phyloP scores from a whole-genome alignment of 1,139 yeast species.

The Lodderomyces pseudojiufengensis region DNA sequence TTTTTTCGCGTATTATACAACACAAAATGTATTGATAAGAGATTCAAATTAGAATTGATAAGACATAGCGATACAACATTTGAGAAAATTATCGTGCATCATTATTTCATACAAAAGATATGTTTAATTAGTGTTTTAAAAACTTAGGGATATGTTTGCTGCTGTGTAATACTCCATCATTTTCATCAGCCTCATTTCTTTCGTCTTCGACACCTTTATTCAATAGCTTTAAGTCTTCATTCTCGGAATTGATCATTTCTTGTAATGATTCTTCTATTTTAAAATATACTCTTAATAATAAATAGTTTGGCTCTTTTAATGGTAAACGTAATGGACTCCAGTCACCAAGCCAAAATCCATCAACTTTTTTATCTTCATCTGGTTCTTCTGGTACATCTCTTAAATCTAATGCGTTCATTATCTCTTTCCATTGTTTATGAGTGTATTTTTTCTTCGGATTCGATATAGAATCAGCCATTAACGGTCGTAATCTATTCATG shows the following conservation, averaged over 20 bases:
- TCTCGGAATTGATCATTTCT: constrained; percentile 17
- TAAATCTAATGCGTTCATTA: constrained; percentile 15
- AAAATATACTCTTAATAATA: constrained; percentile 44
- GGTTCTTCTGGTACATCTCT: constrained; percentile 1
- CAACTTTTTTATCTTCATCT: background rate
- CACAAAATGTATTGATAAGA: too few species aligned
- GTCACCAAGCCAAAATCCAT: constrained; percentile 51
- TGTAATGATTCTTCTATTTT: constrained; percentile 22
- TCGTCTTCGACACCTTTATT: background rate
- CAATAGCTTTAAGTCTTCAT: constrained; percentile 10
- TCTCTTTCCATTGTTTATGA: constrained; percentile 31
- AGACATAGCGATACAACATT: too few species aligned
- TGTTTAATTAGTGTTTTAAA: too few species aligned
- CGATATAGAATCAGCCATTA: constrained; percentile 31
- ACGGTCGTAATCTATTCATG: constrained; percentile 23
- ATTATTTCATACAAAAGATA: too few species aligned
- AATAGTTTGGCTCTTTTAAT: constrained; percentile 60
- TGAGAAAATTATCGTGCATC: too few species aligned
- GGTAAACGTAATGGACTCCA: constrained; percentile 66
- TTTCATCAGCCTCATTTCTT: background rate
- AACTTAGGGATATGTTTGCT: too few species aligned
- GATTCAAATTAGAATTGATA: too few species aligned
- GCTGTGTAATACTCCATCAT: too few species aligned
- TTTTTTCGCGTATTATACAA: too few species aligned
- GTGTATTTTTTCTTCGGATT: constrained; percentile 29